These are phyloP conservation scores for Populus davidiana DNA, from an alignment of 345 rosid species.

Conservation along the genomic window DNA sequence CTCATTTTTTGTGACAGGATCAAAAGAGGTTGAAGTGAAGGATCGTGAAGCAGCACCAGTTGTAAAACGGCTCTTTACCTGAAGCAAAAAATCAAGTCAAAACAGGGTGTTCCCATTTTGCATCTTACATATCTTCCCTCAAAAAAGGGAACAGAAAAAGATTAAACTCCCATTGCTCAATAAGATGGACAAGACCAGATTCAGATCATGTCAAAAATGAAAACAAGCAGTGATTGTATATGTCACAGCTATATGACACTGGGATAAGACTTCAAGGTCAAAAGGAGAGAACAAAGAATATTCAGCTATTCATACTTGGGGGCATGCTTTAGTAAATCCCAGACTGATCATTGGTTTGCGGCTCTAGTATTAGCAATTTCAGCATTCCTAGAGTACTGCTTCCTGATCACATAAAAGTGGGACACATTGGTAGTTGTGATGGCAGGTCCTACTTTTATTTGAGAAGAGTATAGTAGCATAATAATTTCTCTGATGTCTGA, in stretches of 20 bases:
- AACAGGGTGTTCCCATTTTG: background rate
- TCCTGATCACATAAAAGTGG: background rate
- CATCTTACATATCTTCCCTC: background rate
- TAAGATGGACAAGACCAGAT: background rate
- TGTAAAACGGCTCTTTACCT: slow-evolving; percentile 87
- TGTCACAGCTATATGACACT: background rate
- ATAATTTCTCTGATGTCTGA: background rate
- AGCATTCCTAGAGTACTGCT: background rate
- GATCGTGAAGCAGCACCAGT: slow-evolving; percentile 97
- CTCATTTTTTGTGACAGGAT: slow-evolving; percentile 84
- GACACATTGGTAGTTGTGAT: background rate
- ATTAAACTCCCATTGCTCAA: background rate
- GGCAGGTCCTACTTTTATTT: background rate
- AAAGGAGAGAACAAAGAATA: background rate
- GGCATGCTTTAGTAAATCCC: background rate
- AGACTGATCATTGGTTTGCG: background rate
- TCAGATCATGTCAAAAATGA: background rate
- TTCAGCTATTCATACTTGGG: background rate
- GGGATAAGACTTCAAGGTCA: background rate
- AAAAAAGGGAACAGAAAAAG: background rate
- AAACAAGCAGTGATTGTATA: background rate
- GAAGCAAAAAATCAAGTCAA: slow-evolving; percentile 21
- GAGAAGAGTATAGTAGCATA: background rate
- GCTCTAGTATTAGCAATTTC: background rate
- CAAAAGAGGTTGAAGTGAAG: slow-evolving; percentile 84